phyloP scores from a whole-genome alignment of 106 monocot genomes.

The Dendrobium officinale region DNA sequence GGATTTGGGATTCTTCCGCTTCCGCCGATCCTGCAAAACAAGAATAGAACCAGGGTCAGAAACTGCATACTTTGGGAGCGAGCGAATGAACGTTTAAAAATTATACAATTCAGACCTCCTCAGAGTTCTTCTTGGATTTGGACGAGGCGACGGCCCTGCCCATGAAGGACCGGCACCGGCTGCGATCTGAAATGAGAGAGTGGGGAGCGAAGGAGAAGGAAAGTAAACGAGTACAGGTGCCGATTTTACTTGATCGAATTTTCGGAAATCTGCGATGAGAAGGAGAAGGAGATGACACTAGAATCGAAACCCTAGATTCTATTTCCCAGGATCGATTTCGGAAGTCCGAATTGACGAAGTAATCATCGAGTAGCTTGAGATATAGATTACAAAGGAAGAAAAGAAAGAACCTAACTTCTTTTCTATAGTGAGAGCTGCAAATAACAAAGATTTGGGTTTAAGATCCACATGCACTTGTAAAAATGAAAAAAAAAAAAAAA shows the following conservation, averaged over 20 bases:
- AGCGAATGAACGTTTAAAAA: background rate
- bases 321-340: background rate
- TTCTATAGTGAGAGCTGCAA: too few relatives aligned
- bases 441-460: too few relatives aligned
- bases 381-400: background rate
- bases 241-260: background rate
- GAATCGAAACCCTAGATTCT: background rate
- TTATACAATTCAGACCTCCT: slow-evolving; percentile 9
- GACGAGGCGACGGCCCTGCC: slow-evolving; percentile 1
- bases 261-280: background rate
- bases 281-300: background rate
- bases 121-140: slow-evolving; percentile 17
- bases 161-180: background rate
- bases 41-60: background rate
- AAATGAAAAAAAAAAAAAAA: too few relatives aligned
- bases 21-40: slow-evolving; percentile 17
- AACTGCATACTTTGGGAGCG: background rate
- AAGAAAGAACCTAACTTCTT: too few relatives aligned
- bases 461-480: too few relatives aligned
- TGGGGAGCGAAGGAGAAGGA: background rate
- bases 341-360: background rate
- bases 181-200: slow-evolving; percentile 1
- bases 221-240: background rate
- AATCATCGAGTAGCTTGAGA: too few relatives aligned
- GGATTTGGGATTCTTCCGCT: slow-evolving; percentile 25